Percentiles rank a stretch among this genome's conserved stretches.
These are phyloP conservation scores for Yamagishiella unicocca DNA, from an alignment of 139 green algal species.

Conservation along the genomic window DNA sequence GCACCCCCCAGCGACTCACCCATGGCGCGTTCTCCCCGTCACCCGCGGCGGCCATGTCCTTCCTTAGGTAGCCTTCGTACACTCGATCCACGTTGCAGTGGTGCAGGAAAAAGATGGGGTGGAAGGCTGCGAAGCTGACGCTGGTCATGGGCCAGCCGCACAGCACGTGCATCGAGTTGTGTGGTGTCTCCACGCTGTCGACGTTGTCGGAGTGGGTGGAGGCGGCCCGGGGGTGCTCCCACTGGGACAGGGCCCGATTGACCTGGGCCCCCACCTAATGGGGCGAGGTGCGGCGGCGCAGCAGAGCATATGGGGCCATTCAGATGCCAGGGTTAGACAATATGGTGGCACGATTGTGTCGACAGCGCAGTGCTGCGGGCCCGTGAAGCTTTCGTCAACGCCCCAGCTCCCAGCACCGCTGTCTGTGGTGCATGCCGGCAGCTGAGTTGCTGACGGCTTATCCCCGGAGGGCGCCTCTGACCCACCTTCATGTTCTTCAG, in stretches of 20 bases:
- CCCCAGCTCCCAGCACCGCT: no score
- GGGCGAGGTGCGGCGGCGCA: no score
- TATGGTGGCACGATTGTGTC: no score
- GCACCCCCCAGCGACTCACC: background rate
- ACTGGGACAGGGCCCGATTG: background rate
- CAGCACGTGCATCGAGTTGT: slow-evolving; percentile 54
- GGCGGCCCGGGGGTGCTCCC: slow-evolving; percentile 37
- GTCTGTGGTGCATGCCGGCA: no score
- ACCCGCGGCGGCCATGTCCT: background rate
- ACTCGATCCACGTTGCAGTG: slow-evolving; percentile 15
- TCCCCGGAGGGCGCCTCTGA: no score
- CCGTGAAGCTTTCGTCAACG: no score
- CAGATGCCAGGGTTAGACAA: no score
- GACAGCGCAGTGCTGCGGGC: no score
- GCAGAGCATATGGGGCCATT: no score
- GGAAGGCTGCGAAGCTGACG: slow-evolving; percentile 46
- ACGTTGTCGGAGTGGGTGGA: background rate
- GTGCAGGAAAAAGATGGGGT: slow-evolving; percentile 62
- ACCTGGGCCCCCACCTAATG: background rate
- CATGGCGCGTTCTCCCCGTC: slow-evolving; percentile 1
- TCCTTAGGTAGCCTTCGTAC: slow-evolving; percentile 14
- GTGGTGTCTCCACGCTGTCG: slow-evolving; percentile 47
- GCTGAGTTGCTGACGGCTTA: no score
- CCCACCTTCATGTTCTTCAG: slow-evolving; percentile 5
- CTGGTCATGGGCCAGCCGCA: slow-evolving; percentile 47